Evolutionary conservation across 331 rosid species (phyloP).

Genomic region (Acacia pycnantha): DNA sequence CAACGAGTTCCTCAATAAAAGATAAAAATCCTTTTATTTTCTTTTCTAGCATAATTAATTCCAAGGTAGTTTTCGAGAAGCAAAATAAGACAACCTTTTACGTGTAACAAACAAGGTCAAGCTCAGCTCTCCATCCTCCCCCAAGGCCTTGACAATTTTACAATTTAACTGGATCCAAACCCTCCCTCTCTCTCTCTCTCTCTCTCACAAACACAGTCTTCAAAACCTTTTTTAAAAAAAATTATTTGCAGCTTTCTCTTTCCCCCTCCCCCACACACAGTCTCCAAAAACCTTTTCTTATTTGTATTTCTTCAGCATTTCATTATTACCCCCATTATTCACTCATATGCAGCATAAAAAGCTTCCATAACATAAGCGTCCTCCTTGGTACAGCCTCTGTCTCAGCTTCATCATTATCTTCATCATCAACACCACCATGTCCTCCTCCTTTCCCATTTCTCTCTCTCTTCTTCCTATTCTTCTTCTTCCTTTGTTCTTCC

Average conservation of each 20-base stretch:
- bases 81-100: slow-evolving; percentile 55
- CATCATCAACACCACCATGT: slow-evolving; percentile 41
- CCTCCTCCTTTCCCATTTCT: slow-evolving; percentile 37
- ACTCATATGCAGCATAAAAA: slow-evolving; percentile 17
- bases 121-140: slow-evolving; percentile 42
- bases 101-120: slow-evolving; percentile 30
- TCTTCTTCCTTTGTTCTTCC: slow-evolving; percentile 38
- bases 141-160: slow-evolving; percentile 13
- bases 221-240: slow-evolving; percentile 28
- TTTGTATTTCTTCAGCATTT: slow-evolving; percentile 27
- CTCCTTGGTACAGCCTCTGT: slow-evolving; percentile 25
- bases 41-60: not conserved
- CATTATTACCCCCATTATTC: slow-evolving; percentile 35
- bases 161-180: not conserved
- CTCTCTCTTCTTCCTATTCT: slow-evolving; percentile 23
- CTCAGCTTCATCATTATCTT: slow-evolving; percentile 19
- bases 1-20: not conserved
- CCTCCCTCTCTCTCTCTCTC: not conserved
- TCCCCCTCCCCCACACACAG: slow-evolving; percentile 42
- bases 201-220: slow-evolving; percentile 43
- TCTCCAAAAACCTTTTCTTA: slow-evolving; percentile 40
- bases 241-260: not conserved
- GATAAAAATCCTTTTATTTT: not conserved
- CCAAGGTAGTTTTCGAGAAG: slow-evolving; percentile 20
- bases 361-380: slow-evolving; percentile 1